Percentiles rank a stretch among this genome's conserved stretches.
These are phyloP conservation scores for Tetrapisispora phaffii DNA, from an alignment of 805 yeast genomes.

Conservation along the genomic window DNA sequence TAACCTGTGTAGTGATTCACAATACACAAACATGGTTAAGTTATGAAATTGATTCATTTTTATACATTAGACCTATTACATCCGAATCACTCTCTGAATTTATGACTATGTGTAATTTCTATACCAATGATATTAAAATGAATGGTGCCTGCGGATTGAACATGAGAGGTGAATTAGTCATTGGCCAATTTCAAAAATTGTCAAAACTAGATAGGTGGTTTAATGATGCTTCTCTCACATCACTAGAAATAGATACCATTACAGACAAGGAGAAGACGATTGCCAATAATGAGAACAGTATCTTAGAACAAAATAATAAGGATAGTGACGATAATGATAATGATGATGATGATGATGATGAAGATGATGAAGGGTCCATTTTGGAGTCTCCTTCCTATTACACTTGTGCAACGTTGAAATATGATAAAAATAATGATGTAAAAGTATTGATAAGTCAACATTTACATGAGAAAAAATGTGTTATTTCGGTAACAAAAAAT, in stretches of 20 bases:
- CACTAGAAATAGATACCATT: not conserved
- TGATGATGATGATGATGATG: slow-evolving; percentile 8
- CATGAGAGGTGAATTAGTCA: slow-evolving; percentile 18
- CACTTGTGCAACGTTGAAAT: not conserved
- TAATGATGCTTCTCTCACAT: slow-evolving; percentile 2
- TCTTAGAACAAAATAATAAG: slow-evolving; percentile 3
- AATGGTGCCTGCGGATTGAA: slow-evolving; percentile 26
- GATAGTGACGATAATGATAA: slow-evolving; percentile 3
- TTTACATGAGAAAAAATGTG: not conserved
- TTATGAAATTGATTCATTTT: slow-evolving; percentile 14
- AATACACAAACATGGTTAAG: slow-evolving; percentile 30
- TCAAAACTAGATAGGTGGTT: slow-evolving; percentile 18
- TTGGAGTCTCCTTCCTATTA: not conserved
- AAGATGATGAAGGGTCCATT: slow-evolving; percentile 8
- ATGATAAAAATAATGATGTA: not conserved
- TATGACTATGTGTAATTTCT: not conserved
- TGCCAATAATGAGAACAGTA: not conserved
- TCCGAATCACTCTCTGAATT: slow-evolving; percentile 15
- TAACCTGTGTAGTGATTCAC: slow-evolving; percentile 24
- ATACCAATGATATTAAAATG: slow-evolving; percentile 12
- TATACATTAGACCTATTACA: slow-evolving; percentile 25
- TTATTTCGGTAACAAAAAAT: slow-evolving; percentile 1
- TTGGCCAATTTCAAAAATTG: slow-evolving; percentile 22
- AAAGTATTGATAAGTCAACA: not conserved
- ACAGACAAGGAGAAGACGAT: not conserved